phyloP scores from a whole-genome alignment of 805 yeast species.

The Candida pini region DNA sequence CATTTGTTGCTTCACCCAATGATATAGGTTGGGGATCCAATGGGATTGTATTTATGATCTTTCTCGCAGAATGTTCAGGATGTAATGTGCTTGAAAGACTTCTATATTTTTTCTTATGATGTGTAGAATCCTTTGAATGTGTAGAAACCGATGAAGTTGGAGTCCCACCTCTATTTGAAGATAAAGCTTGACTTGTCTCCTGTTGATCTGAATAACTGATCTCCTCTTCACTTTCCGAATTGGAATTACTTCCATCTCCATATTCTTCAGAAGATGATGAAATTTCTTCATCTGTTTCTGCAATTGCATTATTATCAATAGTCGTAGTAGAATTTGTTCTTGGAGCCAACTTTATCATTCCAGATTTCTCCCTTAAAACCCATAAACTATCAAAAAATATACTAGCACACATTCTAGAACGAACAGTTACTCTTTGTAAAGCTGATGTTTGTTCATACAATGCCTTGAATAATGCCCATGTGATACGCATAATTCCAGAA shows the following conservation, averaged over 20 bases:
- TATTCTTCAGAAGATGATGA: slow-evolving; percentile 12
- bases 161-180: slow-evolving; percentile 7
- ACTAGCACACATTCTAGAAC: slow-evolving; percentile 87
- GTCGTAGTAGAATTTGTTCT: slow-evolving; percentile 14
- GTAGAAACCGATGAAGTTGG: slow-evolving; percentile 17
- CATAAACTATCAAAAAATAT: slow-evolving; percentile 89
- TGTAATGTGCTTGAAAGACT: slow-evolving; percentile 50
- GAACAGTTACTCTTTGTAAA: slow-evolving; percentile 47
- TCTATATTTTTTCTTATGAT: slow-evolving; percentile 34
- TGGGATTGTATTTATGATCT: slow-evolving; percentile 72
- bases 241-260: slow-evolving; percentile 11
- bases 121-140: slow-evolving; percentile 9
- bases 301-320: slow-evolving; percentile 21
- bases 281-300: slow-evolving; percentile 26
- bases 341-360: slow-evolving; percentile 64
- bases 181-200: slow-evolving; percentile 1
- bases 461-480: slow-evolving; percentile 82
- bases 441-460: slow-evolving; percentile 48
- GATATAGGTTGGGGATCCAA: slow-evolving; percentile 77
- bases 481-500: slow-evolving; percentile 87
- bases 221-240: slow-evolving; percentile 22
- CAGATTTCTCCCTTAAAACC: slow-evolving; percentile 79
- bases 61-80: slow-evolving; percentile 69
- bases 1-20: slow-evolving; percentile 20
- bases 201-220: slow-evolving; percentile 21